Percentiles rank a stretch among this genome's conserved stretches.
Evolutionary conservation across 1,284 basidiomycete species (phyloP).

Genomic region (Ustilago shanxiensis): DNA sequence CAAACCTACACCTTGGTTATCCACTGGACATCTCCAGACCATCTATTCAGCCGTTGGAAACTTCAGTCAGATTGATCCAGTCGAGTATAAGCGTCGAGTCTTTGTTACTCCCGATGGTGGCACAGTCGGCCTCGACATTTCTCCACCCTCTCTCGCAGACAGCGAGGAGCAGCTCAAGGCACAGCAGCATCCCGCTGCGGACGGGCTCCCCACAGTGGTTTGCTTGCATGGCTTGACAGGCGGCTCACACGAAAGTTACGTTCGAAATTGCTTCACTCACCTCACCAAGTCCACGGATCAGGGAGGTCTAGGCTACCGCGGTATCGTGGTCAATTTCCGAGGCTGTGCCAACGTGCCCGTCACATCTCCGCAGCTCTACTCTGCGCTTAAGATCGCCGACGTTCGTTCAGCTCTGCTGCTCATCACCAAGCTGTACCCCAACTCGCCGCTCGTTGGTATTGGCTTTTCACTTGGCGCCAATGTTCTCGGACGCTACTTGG

Average conservation of each 20-base stretch:
- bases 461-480: conserved; percentile 96
- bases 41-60: conserved; percentile 61
- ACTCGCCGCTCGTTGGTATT: conserved; percentile 84
- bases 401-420: conserved; percentile 84
- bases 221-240: conserved; percentile 68
- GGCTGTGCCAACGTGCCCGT: conserved; percentile 91
- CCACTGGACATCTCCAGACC: conserved; percentile 66
- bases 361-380: conserved; percentile 81
- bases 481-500: conserved; percentile 90
- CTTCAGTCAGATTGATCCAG: conserved; percentile 55
- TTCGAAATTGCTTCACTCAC: conserved; percentile 60
- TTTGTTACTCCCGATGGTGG: conserved; percentile 67
- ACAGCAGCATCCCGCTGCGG: conserved; percentile 19
- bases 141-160: conserved; percentile 46
- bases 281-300: conserved; percentile 57
- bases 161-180: conserved; percentile 37
- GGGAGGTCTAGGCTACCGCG: conserved; percentile 76
- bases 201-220: conserved; percentile 60
- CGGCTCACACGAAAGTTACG: conserved; percentile 67
- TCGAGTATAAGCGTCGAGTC: conserved; percentile 62
- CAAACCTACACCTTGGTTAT: conserved; percentile 54
- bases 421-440: conserved; percentile 80
- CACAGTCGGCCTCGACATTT: conserved; percentile 62
- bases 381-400: conserved; percentile 83
- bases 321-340: conserved; percentile 74